A percentile compares a stretch with the other conserved stretches of the same genome.
Evolutionary conservation across 192 early-diverging fungal species (phyloP).

Genomic region (Entomortierella beljakovae): DNA sequence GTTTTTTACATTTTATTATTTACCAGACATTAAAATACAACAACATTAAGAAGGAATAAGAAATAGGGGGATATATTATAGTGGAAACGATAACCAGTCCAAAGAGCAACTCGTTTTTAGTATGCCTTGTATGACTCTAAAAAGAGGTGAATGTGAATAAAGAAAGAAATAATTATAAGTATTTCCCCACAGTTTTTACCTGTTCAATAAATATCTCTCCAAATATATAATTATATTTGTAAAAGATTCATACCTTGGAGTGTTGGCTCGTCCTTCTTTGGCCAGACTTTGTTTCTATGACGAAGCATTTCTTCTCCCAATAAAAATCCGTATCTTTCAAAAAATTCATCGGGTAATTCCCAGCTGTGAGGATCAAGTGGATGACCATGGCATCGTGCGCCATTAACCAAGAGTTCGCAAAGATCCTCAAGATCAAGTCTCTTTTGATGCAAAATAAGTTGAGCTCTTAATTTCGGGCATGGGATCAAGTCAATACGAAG

Average conservation of each 20-base stretch:
- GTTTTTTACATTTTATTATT: no score
- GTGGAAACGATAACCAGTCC: no score
- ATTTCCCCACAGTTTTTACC: no score
- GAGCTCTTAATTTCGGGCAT: slow-evolving; percentile 50
- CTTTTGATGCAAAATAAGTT: slow-evolving; percentile 53
- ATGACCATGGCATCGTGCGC: slow-evolving; percentile 56
- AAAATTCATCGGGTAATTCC: slow-evolving; percentile 55
- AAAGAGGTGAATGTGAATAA: no score
- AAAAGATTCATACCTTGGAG: slow-evolving; percentile 3
- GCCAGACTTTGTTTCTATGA: slow-evolving; percentile 48
- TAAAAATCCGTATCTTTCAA: slow-evolving; percentile 49
- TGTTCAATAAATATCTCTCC: no score
- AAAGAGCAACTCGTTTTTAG: no score
- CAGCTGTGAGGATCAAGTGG: slow-evolving; percentile 54
- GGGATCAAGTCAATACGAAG: slow-evolving; percentile 55
- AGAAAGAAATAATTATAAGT: no score
- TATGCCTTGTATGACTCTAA: no score
- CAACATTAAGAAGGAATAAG: no score
- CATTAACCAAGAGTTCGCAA: slow-evolving; percentile 41
- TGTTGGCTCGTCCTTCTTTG: slow-evolving; percentile 34
- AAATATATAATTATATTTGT: no score
- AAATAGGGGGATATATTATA: no score
- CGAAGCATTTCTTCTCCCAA: slow-evolving; percentile 45
- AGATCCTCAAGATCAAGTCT: slow-evolving; percentile 48
- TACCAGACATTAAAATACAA: no score